Evolutionary conservation across 495 filamentous ascomycete genomes (phyloP).

Genomic region (Daldinia grandis): DNA sequence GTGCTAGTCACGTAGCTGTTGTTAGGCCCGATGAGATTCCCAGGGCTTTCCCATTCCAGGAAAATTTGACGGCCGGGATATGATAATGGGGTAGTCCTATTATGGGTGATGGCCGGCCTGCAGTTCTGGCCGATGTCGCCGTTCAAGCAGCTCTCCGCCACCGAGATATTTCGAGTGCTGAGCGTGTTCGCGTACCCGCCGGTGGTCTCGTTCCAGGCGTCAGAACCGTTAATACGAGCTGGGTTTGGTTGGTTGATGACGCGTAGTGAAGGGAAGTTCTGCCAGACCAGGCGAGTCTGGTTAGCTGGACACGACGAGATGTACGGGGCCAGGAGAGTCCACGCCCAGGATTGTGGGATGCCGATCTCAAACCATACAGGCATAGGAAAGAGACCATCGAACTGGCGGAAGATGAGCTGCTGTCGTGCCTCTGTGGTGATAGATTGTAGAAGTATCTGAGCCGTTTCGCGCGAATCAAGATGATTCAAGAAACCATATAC

Average conservation of each 20-base stretch:
- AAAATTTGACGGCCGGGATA: constrained; percentile 78
- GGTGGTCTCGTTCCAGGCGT: constrained; percentile 63
- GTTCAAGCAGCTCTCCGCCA: constrained; percentile 60
- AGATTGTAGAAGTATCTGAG: constrained; percentile 74
- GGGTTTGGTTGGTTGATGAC: constrained; percentile 83
- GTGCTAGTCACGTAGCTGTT: constrained; percentile 77
- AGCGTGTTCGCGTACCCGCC: constrained; percentile 57
- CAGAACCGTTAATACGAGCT: constrained; percentile 64
- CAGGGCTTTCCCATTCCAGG: constrained; percentile 77
- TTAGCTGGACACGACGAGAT: constrained; percentile 80
- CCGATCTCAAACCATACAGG: constrained; percentile 85
- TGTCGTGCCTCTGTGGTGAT: constrained; percentile 88
- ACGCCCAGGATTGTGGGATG: constrained; percentile 86
- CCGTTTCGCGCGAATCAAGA: constrained; percentile 78
- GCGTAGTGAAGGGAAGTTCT: constrained; percentile 82
- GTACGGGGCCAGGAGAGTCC: constrained; percentile 85
- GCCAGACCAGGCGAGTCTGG: constrained; percentile 81
- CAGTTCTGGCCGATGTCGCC: constrained; percentile 62
- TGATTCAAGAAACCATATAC: constrained; percentile 87
- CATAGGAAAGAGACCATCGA: constrained; percentile 84
- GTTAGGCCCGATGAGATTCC: constrained; percentile 77
- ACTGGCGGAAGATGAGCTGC: constrained; percentile 89
- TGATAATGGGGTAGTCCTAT: constrained; percentile 72
- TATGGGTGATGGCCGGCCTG: constrained; percentile 69
- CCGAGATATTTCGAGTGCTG: constrained; percentile 48